These are phyloP conservation scores for Morella rubra DNA, from an alignment of 306 rosid species.

Conservation along the genomic window DNA sequence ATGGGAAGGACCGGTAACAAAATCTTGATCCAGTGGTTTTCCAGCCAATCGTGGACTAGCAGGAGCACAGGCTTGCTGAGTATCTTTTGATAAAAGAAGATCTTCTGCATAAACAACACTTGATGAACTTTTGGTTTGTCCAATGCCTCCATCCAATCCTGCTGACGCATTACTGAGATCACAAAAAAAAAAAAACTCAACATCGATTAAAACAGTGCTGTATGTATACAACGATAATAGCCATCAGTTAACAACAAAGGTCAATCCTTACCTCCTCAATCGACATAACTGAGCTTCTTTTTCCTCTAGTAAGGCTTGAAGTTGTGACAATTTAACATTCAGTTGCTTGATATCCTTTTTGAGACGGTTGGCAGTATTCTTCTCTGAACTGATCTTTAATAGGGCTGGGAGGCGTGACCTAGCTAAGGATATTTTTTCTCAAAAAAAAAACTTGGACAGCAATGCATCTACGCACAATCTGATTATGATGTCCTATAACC, in stretches of 20 bases:
- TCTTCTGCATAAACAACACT: conserved; percentile 57
- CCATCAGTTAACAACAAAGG: conserved; percentile 14
- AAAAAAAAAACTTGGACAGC: neutral
- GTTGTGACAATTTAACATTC: conserved; percentile 72
- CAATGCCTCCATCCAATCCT: conserved; percentile 48
- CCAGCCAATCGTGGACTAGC: conserved; percentile 36
- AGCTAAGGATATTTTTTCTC: conserved; percentile 53
- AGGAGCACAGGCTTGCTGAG: conserved; percentile 38
- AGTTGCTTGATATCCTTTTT: conserved; percentile 73
- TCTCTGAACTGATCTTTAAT: conserved; percentile 80
- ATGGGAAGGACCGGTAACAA: conserved; percentile 39
- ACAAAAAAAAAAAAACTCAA: neutral
- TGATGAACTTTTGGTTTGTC: conserved; percentile 47
- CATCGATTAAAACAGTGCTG: conserved; percentile 14
- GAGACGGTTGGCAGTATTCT: conserved; percentile 60
- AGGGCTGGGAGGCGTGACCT: conserved; percentile 77
- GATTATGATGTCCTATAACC: neutral
- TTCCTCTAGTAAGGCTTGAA: conserved; percentile 79
- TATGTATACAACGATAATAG: neutral
- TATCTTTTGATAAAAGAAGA: conserved; percentile 35
- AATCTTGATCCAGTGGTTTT: conserved; percentile 42
- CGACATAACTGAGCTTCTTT: conserved; percentile 67
- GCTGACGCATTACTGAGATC: conserved; percentile 28
- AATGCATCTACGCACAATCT: neutral
- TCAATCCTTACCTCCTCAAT: conserved; percentile 56